Evolutionary conservation across 352 stramenopile genomes (phyloP).

Genomic region (Globisporangium parvum): DNA sequence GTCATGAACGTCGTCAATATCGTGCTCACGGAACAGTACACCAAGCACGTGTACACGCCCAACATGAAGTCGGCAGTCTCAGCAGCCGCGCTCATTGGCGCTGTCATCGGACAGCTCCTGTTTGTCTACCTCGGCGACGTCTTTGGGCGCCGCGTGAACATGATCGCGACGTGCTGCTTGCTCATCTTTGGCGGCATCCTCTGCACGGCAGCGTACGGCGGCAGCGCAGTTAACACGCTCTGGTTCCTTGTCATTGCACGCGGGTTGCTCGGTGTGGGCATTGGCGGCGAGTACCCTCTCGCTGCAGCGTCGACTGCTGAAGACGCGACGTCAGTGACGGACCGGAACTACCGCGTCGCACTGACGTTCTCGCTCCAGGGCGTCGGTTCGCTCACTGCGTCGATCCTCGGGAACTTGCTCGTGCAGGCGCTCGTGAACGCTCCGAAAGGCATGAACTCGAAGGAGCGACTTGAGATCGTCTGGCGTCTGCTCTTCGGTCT

Average conservation of each 20-base stretch:
- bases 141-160: slow-evolving; percentile 57
- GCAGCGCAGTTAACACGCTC: slow-evolving; percentile 28
- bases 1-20: slow-evolving; percentile 82
- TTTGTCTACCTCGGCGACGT: slow-evolving; percentile 60
- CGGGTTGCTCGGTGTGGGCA: slow-evolving; percentile 57
- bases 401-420: slow-evolving; percentile 59
- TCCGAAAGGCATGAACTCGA: slow-evolving; percentile 28
- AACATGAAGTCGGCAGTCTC: slow-evolving; percentile 58
- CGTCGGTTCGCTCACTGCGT: slow-evolving; percentile 41
- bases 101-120: slow-evolving; percentile 46
- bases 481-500: slow-evolving; percentile 65
- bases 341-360: slow-evolving; percentile 47
- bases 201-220: slow-evolving; percentile 48
- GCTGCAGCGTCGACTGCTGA: slow-evolving; percentile 45
- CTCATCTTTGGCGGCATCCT: slow-evolving; percentile 63
- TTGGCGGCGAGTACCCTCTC: slow-evolving; percentile 45
- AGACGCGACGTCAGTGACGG: slow-evolving; percentile 33
- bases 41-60: slow-evolving; percentile 50
- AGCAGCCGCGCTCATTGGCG: slow-evolving; percentile 46
- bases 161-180: slow-evolving; percentile 60
- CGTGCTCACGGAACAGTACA: slow-evolving; percentile 71
- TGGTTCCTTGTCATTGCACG: slow-evolving; percentile 59
- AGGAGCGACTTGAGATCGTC: slow-evolving; percentile 42
- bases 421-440: slow-evolving; percentile 38
- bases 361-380: slow-evolving; percentile 62